phyloP scores from a whole-genome alignment of 768 basidiomycete genomes.

The Obba rivulosa region DNA sequence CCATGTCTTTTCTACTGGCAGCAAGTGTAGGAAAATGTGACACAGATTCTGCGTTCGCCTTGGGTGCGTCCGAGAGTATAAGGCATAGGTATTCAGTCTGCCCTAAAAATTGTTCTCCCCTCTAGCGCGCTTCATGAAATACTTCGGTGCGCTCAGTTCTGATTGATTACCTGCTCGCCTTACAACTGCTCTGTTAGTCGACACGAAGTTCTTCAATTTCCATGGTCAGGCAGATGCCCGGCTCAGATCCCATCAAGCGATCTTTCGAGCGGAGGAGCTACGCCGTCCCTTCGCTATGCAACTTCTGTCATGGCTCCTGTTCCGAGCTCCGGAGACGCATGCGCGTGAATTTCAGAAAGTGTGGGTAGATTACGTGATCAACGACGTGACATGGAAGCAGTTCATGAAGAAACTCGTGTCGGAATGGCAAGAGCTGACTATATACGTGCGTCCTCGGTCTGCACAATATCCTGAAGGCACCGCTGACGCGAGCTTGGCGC shows the following conservation, averaged over 20 bases:
- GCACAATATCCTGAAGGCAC: background rate
- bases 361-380: slow-evolving; percentile 14
- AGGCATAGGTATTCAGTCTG: no score
- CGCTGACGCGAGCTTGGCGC: background rate
- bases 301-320: slow-evolving; percentile 18
- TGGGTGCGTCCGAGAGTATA: no score
- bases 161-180: no score
- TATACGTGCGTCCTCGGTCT: slow-evolving; percentile 12
- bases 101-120: no score
- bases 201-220: slow-evolving; percentile 32
- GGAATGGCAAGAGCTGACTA: slow-evolving; percentile 23
- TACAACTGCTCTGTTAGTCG: no score
- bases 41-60: no score
- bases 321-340: slow-evolving; percentile 24
- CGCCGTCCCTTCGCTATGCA: slow-evolving; percentile 33
- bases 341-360: slow-evolving; percentile 19
- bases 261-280: slow-evolving; percentile 20
- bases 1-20: no score
- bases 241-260: slow-evolving; percentile 28
- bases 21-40: no score
- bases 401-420: slow-evolving; percentile 19
- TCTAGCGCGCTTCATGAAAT: no score
- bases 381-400: slow-evolving; percentile 11
- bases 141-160: no score
- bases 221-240: slow-evolving; percentile 41